Percentiles rank a stretch among this genome's conserved stretches.
Evolutionary conservation across 805 yeast genomes (phyloP).

Genomic region (Sugiyamaella chiloensis): DNA sequence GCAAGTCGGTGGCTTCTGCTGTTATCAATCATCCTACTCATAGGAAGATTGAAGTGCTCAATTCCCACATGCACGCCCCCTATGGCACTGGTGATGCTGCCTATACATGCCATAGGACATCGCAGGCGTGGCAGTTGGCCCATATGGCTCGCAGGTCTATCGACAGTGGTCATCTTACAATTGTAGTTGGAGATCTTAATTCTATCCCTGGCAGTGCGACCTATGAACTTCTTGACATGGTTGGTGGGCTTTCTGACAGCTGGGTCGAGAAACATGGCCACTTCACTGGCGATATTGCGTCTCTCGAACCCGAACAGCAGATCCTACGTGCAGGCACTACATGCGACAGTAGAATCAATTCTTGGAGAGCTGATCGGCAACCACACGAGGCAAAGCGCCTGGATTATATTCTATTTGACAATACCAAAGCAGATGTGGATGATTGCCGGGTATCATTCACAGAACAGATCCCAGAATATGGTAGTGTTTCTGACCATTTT

Average conservation of each 20-base stretch:
- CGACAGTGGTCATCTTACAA: conserved; percentile 76
- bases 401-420: conserved; percentile 83
- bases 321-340: conserved; percentile 76
- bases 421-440: conserved; percentile 47
- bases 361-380: conserved; percentile 64
- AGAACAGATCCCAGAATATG: conserved; percentile 60
- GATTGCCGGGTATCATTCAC: conserved; percentile 74
- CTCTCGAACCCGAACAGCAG: conserved; percentile 49
- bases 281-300: conserved; percentile 40
- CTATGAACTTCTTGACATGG: conserved; percentile 63
- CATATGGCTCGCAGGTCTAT: conserved; percentile 57
- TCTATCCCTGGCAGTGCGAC: conserved; percentile 86
- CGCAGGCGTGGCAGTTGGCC: conserved; percentile 96
- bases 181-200: conserved; percentile 91
- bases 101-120: conserved; percentile 82
- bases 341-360: conserved; percentile 81
- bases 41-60: conserved; percentile 66
- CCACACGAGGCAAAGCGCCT: conserved; percentile 77
- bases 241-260: conserved; percentile 70
- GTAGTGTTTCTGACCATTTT: conserved; percentile 91
- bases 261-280: conserved; percentile 71
- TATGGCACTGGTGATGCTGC: conserved; percentile 87
- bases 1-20: conserved; percentile 81
- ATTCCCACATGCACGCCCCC: conserved; percentile 98
- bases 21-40: conserved; percentile 51